A percentile compares a stretch with the other conserved stretches of the same genome.
phyloP scores from a whole-genome alignment of 441 rosid genomes.

The Erysimum pusillum region DNA sequence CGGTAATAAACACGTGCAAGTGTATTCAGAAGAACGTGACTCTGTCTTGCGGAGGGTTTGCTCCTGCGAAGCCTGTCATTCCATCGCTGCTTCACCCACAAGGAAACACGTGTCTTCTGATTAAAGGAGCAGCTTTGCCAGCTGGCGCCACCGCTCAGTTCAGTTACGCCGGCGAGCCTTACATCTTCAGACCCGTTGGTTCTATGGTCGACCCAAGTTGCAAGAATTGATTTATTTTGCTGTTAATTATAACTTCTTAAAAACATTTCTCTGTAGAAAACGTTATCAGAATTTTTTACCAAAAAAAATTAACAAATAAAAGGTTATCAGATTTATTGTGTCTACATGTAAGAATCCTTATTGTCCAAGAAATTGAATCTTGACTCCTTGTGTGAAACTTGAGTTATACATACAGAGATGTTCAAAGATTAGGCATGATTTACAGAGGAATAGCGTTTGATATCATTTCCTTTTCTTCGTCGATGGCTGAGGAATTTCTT shows the following conservation, averaged over 20 bases:
- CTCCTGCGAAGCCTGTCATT: conserved; percentile 36
- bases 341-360: neutral
- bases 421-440: neutral
- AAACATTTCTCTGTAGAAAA: conserved; percentile 2
- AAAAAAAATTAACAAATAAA: too few relatives aligned
- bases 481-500: conserved; percentile 56
- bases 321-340: neutral
- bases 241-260: neutral
- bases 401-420: neutral
- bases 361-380: neutral
- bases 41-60: conserved; percentile 46
- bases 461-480: conserved; percentile 66
- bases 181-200: conserved; percentile 39
- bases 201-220: conserved; percentile 36
- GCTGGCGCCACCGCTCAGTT: conserved; percentile 19
- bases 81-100: conserved; percentile 33
- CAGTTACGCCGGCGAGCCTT: conserved; percentile 37
- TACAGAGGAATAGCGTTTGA: neutral
- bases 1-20: conserved; percentile 47
- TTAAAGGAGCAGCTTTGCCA: conserved; percentile 42
- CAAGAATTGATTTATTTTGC: neutral
- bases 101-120: conserved; percentile 48
- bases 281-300: too few relatives aligned
- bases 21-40: conserved; percentile 41
- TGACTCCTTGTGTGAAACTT: neutral